A percentile compares a stretch with the other conserved stretches of the same genome.
Evolutionary conservation across 2,329 filamentous ascomycete genomes (phyloP).

Genomic region (Colletotrichum coccodes): DNA sequence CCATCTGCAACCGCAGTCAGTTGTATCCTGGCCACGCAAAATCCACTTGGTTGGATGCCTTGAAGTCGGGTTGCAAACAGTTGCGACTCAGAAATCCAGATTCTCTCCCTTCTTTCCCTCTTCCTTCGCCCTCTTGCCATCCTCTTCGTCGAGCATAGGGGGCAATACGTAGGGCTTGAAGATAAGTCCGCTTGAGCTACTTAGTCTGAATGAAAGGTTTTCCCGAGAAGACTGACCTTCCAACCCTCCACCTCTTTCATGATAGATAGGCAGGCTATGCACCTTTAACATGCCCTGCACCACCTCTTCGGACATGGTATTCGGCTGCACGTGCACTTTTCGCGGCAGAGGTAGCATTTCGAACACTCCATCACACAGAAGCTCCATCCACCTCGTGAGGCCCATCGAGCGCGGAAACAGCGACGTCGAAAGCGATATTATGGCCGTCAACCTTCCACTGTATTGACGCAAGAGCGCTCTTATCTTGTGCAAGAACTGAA

Average conservation of each 20-base stretch:
- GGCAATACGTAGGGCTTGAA: slow-evolving; percentile 92
- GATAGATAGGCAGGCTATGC: slow-evolving; percentile 84
- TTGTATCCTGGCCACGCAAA: not conserved
- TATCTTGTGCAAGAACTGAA: slow-evolving; percentile 85
- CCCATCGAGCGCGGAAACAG: slow-evolving; percentile 82
- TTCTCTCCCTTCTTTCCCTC: slow-evolving; percentile 68
- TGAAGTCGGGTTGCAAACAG: not conserved
- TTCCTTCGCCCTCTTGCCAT: slow-evolving; percentile 57
- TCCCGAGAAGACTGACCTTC: slow-evolving; percentile 77
- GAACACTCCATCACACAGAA: slow-evolving; percentile 85
- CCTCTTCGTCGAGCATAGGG: slow-evolving; percentile 78
- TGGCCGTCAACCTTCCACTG: slow-evolving; percentile 71
- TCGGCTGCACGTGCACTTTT: slow-evolving; percentile 62
- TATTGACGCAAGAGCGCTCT: slow-evolving; percentile 79
- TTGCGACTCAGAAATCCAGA: slow-evolving; percentile 72
- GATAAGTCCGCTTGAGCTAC: slow-evolving; percentile 80
- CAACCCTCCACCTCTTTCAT: slow-evolving; percentile 86
- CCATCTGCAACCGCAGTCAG: not conserved
- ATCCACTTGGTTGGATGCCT: not conserved
- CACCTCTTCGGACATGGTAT: slow-evolving; percentile 70
- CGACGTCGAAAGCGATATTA: slow-evolving; percentile 82
- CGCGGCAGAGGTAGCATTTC: slow-evolving; percentile 79
- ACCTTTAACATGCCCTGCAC: slow-evolving; percentile 88
- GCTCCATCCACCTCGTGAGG: slow-evolving; percentile 86
- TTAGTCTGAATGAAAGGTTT: slow-evolving; percentile 91